These are phyloP conservation scores for Trichothecium sympodiale DNA, from an alignment of 2,329 filamentous ascomycete genomes.

Conservation along the genomic window DNA sequence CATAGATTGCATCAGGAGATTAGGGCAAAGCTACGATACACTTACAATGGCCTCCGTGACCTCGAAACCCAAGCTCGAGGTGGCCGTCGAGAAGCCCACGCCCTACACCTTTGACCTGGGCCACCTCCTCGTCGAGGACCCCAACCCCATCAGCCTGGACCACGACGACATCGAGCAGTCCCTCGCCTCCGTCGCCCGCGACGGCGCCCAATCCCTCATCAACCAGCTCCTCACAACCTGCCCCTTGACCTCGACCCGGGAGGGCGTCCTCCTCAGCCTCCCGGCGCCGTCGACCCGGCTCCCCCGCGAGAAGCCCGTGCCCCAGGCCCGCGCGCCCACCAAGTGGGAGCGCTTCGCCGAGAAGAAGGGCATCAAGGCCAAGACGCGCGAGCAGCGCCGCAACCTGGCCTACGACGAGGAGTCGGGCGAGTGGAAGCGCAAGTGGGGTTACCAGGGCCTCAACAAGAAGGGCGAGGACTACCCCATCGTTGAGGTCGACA, in stretches of 20 bases:
- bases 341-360: conserved; percentile 95
- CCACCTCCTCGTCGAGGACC: conserved; percentile 74
- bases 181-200: conserved; percentile 66
- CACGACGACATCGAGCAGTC: conserved; percentile 48
- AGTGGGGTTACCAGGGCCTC: conserved; percentile 89
- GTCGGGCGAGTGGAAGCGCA: conserved; percentile 78
- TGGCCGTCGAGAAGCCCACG: conserved; percentile 68
- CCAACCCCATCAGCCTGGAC: conserved; percentile 63
- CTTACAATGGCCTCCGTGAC: conserved; percentile 25
- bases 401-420: conserved; percentile 77
- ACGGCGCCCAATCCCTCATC: conserved; percentile 83
- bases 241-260: conserved; percentile 57
- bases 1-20: no score
- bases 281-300: conserved; percentile 59
- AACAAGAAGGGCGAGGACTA: conserved; percentile 76
- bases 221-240: conserved; percentile 91
- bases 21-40: no score
- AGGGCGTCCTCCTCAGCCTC: conserved; percentile 68
- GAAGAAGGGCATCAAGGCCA: conserved; percentile 93
- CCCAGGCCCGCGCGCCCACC: conserved; percentile 68
- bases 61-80: conserved; percentile 40
- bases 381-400: conserved; percentile 63
- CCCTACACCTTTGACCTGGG: conserved; percentile 91
- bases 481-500: conserved; percentile 88
- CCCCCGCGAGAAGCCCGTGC: conserved; percentile 87